Percentiles rank a stretch among this genome's conserved stretches.
Conservation (phyloP, 345 rosid species). For the Heritiera fomes region DNA sequence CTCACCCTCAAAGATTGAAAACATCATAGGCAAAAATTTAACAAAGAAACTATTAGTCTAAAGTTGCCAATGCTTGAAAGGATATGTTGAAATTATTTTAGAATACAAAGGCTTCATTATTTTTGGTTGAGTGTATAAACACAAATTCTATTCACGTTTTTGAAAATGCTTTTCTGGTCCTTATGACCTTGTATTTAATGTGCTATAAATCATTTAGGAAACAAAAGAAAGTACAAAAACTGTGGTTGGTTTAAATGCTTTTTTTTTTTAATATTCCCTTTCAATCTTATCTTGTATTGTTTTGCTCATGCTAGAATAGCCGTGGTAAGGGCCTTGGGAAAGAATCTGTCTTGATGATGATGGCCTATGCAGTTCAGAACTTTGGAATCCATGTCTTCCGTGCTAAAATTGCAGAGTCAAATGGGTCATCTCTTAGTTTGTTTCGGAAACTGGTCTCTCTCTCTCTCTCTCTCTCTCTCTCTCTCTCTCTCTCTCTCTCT, state of each 20-base stretch:
- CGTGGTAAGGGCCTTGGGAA: conserved; percentile 93
- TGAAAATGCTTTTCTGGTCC: neutral
- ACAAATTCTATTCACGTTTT: neutral
- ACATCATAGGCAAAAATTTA: neutral
- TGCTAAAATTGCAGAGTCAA: conserved; percentile 84
- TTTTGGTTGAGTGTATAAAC: neutral
- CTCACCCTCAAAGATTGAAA: neutral
- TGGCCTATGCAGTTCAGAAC: conserved; percentile 70
- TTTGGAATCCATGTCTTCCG: conserved; percentile 63
- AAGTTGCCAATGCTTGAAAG: neutral
- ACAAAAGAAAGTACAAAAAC: neutral
- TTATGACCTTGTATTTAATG: neutral
- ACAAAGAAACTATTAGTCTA: neutral
- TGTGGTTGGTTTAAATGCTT: neutral
- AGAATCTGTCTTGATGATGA: conserved; percentile 85
- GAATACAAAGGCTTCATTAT: neutral
- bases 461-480: conserved; percentile 34
- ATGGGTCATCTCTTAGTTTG: conserved; percentile 64
- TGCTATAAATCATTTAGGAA: neutral
- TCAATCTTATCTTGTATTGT: conserved; percentile 22
- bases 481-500: conserved; percentile 33
- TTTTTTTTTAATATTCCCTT: neutral
- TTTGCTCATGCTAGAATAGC: conserved; percentile 60
- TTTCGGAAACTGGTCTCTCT: conserved; percentile 72
- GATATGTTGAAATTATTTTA: neutral